phyloP scores from a whole-genome alignment of 306 rosid species.

The Vigna reflexopilosa region DNA sequence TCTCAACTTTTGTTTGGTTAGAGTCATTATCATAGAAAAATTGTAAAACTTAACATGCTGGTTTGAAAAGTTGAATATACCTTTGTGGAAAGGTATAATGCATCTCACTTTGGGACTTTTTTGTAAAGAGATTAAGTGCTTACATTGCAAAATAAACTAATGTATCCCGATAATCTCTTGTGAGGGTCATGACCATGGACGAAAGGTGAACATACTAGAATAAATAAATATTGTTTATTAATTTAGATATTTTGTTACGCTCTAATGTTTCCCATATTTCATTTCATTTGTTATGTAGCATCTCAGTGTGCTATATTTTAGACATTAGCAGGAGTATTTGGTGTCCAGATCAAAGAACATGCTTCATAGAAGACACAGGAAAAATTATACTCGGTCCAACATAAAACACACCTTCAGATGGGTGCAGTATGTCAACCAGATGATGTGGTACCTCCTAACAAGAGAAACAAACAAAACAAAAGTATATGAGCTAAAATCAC shows the following conservation, averaged over 20 bases:
- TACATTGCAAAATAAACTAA: neutral
- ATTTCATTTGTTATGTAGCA: neutral
- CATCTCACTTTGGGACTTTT: neutral
- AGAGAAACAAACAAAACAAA: conserved; percentile 35
- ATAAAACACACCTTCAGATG: conserved; percentile 76
- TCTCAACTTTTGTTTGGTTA: neutral
- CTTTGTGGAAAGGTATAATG: neutral
- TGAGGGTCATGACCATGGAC: neutral
- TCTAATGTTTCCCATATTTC: neutral
- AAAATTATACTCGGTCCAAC: conserved; percentile 36
- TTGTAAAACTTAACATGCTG: neutral
- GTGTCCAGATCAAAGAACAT: neutral
- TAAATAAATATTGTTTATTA: neutral
- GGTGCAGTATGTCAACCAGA: conserved; percentile 76
- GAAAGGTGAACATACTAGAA: neutral
- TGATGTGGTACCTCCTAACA: conserved; percentile 89
- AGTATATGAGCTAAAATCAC: conserved; percentile 29
- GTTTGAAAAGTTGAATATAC: neutral
- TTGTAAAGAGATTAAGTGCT: neutral
- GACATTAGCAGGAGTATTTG: neutral
- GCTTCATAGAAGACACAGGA: neutral
- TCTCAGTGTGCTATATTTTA: neutral
- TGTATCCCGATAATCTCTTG: neutral
- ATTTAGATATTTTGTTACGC: neutral
- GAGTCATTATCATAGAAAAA: neutral